phyloP scores from a whole-genome alignment of 192 early-diverging fungal genomes.

The Diversispora epigaea region DNA sequence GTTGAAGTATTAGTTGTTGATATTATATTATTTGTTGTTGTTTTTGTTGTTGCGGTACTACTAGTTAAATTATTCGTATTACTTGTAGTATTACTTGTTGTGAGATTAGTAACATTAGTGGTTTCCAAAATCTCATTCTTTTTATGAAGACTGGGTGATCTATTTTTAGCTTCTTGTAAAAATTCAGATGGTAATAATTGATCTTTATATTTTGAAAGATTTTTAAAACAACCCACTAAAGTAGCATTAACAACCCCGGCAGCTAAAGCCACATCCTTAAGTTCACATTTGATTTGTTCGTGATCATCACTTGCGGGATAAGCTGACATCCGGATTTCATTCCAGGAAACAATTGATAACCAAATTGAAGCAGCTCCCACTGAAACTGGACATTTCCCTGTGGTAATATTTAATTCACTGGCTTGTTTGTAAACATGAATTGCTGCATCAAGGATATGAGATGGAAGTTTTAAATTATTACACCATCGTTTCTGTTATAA shows the following conservation, averaged over 20 bases:
- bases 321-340: slow-evolving; percentile 38
- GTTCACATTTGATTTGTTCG: slow-evolving; percentile 47
- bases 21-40: too few species aligned
- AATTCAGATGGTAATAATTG: slow-evolving; percentile 42
- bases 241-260: slow-evolving; percentile 63
- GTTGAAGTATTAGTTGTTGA: too few species aligned
- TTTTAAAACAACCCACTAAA: slow-evolving; percentile 57
- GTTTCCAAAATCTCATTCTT: not conserved
- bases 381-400: slow-evolving; percentile 64
- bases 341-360: slow-evolving; percentile 59
- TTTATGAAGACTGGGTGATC: not conserved
- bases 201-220: slow-evolving; percentile 42
- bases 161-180: slow-evolving; percentile 33
- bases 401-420: slow-evolving; percentile 55
- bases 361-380: slow-evolving; percentile 65
- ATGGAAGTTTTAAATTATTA: slow-evolving; percentile 52
- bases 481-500: slow-evolving; percentile 55
- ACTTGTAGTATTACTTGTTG: too few species aligned
- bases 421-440: slow-evolving; percentile 56
- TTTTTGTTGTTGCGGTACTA: too few species aligned
- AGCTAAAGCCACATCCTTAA: slow-evolving; percentile 55
- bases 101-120: too few species aligned
- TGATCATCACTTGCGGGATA: slow-evolving; percentile 40
- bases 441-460: slow-evolving; percentile 52
- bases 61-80: too few species aligned